Percentiles rank a stretch among this genome's conserved stretches.
These are phyloP conservation scores for Myxozyma geophila DNA, from an alignment of 805 yeast genomes.

Conservation along the genomic window DNA sequence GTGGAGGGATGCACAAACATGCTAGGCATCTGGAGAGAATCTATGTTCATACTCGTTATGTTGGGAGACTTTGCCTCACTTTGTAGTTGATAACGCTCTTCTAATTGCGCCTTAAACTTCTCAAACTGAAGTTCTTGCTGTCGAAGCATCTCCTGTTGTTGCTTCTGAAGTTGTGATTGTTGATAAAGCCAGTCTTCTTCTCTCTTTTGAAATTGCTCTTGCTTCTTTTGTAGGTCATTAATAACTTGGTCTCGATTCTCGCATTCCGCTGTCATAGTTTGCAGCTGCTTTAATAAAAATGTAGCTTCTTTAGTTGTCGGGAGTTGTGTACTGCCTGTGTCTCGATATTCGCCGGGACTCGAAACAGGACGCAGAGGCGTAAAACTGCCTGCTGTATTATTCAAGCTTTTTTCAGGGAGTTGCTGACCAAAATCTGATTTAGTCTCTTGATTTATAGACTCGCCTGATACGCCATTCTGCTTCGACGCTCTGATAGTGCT, in stretches of 20 bases:
- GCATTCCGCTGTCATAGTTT: conserved; percentile 20
- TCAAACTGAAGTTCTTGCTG: conserved; percentile 10
- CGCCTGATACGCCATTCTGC: no score
- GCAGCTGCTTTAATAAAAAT: conserved; percentile 25
- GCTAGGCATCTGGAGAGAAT: background rate
- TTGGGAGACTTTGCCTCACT: background rate
- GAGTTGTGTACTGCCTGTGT: background rate
- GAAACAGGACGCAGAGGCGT: background rate
- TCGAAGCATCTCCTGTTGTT: conserved; percentile 1
- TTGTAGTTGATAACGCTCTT: background rate
- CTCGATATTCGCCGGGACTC: background rate
- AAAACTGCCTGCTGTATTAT: background rate
- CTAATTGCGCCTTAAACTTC: conserved; percentile 1
- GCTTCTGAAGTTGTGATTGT: background rate
- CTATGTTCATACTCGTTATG: background rate
- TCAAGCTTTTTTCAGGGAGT: background rate
- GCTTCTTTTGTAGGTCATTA: conserved; percentile 4
- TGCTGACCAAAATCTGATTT: no score
- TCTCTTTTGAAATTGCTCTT: background rate
- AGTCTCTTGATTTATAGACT: no score
- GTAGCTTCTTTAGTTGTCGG: conserved; percentile 16
- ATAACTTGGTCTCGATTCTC: conserved; percentile 25
- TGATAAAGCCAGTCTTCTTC: background rate
- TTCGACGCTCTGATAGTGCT: no score
- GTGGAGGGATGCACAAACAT: conserved; percentile 9